Percentiles rank a stretch among this genome's conserved stretches.
Conservation (phyloP, 148 eudicot species). For the Spergularia marina region DNA sequence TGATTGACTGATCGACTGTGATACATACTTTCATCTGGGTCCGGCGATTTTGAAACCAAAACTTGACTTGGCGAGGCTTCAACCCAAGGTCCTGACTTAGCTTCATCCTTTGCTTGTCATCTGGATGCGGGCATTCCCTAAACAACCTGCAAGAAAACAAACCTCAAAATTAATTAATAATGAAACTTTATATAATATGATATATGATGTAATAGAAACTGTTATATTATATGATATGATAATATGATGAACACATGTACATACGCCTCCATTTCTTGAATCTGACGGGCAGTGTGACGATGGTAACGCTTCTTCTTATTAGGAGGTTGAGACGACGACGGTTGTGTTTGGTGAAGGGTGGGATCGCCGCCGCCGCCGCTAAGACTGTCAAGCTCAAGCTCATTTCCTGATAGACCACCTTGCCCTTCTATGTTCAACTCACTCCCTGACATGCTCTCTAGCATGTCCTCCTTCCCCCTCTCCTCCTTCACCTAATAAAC, state of each 20-base stretch:
- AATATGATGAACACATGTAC: not conserved
- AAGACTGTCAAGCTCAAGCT: constrained; percentile 59
- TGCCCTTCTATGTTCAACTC: constrained; percentile 64
- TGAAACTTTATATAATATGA: not conserved
- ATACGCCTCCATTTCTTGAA: constrained; percentile 99
- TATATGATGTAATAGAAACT: not conserved
- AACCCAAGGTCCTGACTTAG: constrained; percentile 90
- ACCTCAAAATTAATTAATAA: not conserved
- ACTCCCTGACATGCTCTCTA: constrained; percentile 73
- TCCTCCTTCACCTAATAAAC: constrained; percentile 47
- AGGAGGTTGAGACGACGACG: constrained; percentile 30
- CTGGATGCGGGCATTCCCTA: constrained; percentile 93
- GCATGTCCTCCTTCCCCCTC: constrained; percentile 69
- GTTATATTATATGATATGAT: not conserved
- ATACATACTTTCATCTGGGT: constrained; percentile 97
- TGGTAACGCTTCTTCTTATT: constrained; percentile 92
- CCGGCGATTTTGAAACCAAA: constrained; percentile 98
- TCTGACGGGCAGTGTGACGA: constrained; percentile 91
- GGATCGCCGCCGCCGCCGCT: constrained; percentile 26
- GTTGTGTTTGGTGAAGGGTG: constrained; percentile 3
- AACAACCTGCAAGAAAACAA: constrained; percentile 55
- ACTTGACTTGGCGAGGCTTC: constrained; percentile 94
- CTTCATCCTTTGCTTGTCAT: constrained; percentile 84
- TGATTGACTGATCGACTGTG: not conserved
- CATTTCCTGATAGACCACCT: constrained; percentile 62